Evolutionary conservation across 441 rosid genomes (phyloP), one percentile per base, ranked within the genome.

Genomic region (Gossypium davidsonii): DNA sequence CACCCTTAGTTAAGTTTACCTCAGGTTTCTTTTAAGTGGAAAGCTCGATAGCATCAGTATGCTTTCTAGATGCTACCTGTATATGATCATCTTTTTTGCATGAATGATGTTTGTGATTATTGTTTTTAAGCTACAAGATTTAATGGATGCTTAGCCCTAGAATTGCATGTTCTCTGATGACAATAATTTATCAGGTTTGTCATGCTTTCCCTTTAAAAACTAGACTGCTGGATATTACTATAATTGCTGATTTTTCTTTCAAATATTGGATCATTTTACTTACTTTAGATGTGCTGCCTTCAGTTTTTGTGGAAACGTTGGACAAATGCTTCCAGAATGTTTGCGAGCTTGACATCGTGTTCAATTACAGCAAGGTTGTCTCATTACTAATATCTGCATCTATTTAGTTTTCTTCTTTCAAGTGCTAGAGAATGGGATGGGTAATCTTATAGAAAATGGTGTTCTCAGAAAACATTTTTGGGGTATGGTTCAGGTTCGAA

Each of bases 241-340:
- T 58, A 37, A 48, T 69, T 67, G 18, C 15, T 15, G 23, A 18
- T 61, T 12, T 31, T 69, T 73, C 0, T 80, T 66, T 80, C 21
- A 56, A 70, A 71, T 71, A 37, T 63, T 67, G 72, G 44, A 70
- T 74, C 8, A 58, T 61, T 51, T 69, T 74, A 31, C 71, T 75
- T 9, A 72, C 65, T 61, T 37, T 17, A 48, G 26, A 52, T 77
- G 12, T 79, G 37, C 0, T 78, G 71, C 62, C 80, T 80, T 78
- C 91, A 95, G 99, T 95, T 85, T 85, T 90, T 83, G 99, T 91
- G 79, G 99, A 92, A 83, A 91, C 97, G 3, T 79, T 95, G 81
- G 99, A 95, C 86, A 95, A 89, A 83, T 95, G 97, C 95, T 95
- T 95, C 90, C 89, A 85, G 81, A 90, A 95, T 83, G 97, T 91